Base-by-base conservation (phyloP, 164 flowering plant species). In the Sextonia rubra region DNA sequence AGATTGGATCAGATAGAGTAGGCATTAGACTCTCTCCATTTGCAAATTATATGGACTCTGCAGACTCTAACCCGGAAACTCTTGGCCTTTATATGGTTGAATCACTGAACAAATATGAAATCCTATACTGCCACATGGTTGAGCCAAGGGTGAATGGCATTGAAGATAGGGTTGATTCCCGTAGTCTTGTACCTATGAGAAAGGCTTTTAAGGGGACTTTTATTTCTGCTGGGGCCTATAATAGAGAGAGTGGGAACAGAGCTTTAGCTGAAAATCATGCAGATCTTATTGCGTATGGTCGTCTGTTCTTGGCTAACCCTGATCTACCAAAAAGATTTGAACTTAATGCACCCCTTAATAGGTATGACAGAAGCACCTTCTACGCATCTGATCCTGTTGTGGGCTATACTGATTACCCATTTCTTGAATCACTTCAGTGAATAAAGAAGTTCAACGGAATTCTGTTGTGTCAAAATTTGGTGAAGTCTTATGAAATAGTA, bases 71-170 rank as follows among this genome's bases (percentile, higher is more conserved):
- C 66, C 92, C 89, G 1, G 37, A 78, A 60, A 86, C 82, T 47
- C 72, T 89, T 14, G 88, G 85, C 0, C 80, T 86, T 14, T 77
- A 87, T 82, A 81, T 88, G 89, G 88, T 77, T 0, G 64, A 86
- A 44, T 30, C 82, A 17, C 58, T 89, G 66, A 87, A 86, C 73
- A 83, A 75, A 60, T 85, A 78, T 47, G 77, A 74, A 5, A 77
- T 87, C 47, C 76, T 75, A n/a, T 87, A 84, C 70, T 75, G 76
- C 56, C 90, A 89, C 65, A 73, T 83, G 82, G 78, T 87, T 17
- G 90, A 89, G 75, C 89, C 90, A 11, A 81, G 89, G 60, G 5
- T 37, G 1, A 83, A 85, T 87, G 73, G 55, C 32, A 75, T 74
- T 0, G 71, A 65, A 1, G 80, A 65, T 3, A 82, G 81, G 60